phyloP scores from a whole-genome alignment of 495 filamentous ascomycete genomes.

The Neurospora sp. region DNA sequence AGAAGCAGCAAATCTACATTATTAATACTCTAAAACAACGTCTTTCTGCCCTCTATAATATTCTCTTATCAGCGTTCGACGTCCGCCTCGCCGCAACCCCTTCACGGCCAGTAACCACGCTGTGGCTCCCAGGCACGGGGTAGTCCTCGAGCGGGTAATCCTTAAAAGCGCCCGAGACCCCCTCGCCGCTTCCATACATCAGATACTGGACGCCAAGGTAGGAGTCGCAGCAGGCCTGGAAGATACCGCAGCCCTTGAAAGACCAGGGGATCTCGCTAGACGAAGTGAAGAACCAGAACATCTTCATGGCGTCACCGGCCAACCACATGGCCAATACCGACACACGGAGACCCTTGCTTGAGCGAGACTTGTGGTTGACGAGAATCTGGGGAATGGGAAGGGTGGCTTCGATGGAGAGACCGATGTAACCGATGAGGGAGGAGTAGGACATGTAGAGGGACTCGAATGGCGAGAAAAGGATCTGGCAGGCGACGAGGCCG shows the following conservation, averaged over 20 bases:
- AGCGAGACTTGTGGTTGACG: constrained; percentile 63
- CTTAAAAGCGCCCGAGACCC: constrained; percentile 8
- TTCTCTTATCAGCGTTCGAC: constrained; percentile 27
- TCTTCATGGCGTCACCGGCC: constrained; percentile 87
- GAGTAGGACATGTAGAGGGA: constrained; percentile 57
- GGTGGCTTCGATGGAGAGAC: constrained; percentile 80
- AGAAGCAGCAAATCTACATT: not conserved
- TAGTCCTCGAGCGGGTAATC: constrained; percentile 9
- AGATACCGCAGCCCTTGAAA: constrained; percentile 86
- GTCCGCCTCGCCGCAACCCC: constrained; percentile 24
- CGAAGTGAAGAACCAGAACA: constrained; percentile 82
- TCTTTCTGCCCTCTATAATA: not conserved
- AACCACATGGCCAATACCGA: constrained; percentile 84
- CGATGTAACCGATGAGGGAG: constrained; percentile 62
- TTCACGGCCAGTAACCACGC: not conserved
- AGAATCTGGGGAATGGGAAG: constrained; percentile 86
- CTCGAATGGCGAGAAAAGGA: constrained; percentile 53
- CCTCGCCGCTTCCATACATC: constrained; percentile 58
- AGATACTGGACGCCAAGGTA: constrained; percentile 80
- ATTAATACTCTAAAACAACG: not conserved
- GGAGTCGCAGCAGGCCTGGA: constrained; percentile 78
- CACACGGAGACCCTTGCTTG: constrained; percentile 82
- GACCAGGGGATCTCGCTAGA: constrained; percentile 65
- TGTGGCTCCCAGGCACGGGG: not conserved
- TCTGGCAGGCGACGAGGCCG: constrained; percentile 55